Percentiles rank a stretch among this genome's conserved stretches.
Evolutionary conservation across 805 yeast genomes (phyloP).

Genomic region (Kazachstania africana): DNA sequence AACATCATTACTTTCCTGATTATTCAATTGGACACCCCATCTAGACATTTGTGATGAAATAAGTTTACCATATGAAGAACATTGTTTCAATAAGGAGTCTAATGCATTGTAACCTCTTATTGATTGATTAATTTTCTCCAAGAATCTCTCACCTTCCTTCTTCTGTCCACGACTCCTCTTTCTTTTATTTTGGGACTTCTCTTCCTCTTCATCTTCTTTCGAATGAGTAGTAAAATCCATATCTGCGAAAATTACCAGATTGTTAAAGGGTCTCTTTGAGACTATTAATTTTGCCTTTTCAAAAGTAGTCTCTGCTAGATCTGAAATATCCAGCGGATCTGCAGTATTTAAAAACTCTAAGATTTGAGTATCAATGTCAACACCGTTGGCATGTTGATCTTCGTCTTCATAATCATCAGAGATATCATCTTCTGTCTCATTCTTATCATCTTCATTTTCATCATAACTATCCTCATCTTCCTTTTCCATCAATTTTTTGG

Average conservation of each 20-base stretch:
- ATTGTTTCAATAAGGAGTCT: slow-evolving; percentile 76
- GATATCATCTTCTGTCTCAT: slow-evolving; percentile 23
- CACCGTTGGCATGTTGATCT: slow-evolving; percentile 9
- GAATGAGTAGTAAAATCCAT: too few relatives aligned
- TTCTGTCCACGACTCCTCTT: slow-evolving; percentile 27
- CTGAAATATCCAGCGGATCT: slow-evolving; percentile 61
- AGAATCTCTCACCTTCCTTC: slow-evolving; percentile 60
- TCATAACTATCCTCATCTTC: slow-evolving; percentile 9
- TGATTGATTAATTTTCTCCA: slow-evolving; percentile 58
- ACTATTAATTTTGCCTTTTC: slow-evolving; percentile 53
- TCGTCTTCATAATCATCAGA: slow-evolving; percentile 24
- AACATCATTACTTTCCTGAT: slow-evolving; percentile 32
- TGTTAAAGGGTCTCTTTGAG: slow-evolving; percentile 55
- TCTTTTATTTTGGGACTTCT: slow-evolving; percentile 8
- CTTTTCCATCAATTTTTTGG: slow-evolving; percentile 10
- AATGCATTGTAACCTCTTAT: slow-evolving; percentile 88
- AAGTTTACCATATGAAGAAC: slow-evolving; percentile 63
- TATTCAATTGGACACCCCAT: slow-evolving; percentile 83
- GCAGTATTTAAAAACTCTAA: slow-evolving; percentile 73
- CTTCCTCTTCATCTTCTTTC: slow-evolving; percentile 24
- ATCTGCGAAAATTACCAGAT: slow-evolving; percentile 47
- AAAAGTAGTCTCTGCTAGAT: slow-evolving; percentile 62
- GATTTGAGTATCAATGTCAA: slow-evolving; percentile 50
- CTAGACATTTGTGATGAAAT: slow-evolving; percentile 61
- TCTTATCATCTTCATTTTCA: slow-evolving; percentile 14